Conservation (phyloP, 108 stramenopile genomes). For the Nitzschia sp. region DNA sequence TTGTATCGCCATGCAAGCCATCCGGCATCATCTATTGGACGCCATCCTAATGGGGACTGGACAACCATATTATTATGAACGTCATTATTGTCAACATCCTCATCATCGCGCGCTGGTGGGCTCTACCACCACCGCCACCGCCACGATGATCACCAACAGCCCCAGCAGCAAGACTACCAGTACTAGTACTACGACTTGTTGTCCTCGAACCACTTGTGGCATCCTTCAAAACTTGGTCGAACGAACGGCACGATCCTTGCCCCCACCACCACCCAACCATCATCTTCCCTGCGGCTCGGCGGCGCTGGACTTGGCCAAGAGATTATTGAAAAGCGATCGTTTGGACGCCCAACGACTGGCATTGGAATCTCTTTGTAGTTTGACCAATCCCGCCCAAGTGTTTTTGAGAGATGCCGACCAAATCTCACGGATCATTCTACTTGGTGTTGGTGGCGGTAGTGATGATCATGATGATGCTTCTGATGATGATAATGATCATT, state of each 20-base stretch:
- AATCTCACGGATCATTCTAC: not conserved
- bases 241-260: not conserved
- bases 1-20: constrained; percentile 18
- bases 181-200: not conserved
- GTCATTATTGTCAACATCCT: too few species aligned
- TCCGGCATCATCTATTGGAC: constrained; percentile 17
- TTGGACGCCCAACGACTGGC: constrained; percentile 15
- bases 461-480: too few species aligned
- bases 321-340: constrained; percentile 11
- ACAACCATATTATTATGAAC: too few species aligned
- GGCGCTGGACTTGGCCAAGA: not conserved
- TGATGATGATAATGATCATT: too few species aligned
- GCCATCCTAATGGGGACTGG: not conserved
- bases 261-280: not conserved
- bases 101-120: too few species aligned
- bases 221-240: constrained; percentile 5
- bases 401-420: not conserved
- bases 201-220: not conserved
- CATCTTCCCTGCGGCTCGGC: not conserved
- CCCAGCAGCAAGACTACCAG: not conserved
- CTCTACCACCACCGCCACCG: not conserved
- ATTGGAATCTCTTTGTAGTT: constrained; percentile 13
- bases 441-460: too few species aligned
- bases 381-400: constrained; percentile 12
- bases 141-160: not conserved